Conservation (phyloP, 768 basidiomycete species). For the Calocybe indica region DNA sequence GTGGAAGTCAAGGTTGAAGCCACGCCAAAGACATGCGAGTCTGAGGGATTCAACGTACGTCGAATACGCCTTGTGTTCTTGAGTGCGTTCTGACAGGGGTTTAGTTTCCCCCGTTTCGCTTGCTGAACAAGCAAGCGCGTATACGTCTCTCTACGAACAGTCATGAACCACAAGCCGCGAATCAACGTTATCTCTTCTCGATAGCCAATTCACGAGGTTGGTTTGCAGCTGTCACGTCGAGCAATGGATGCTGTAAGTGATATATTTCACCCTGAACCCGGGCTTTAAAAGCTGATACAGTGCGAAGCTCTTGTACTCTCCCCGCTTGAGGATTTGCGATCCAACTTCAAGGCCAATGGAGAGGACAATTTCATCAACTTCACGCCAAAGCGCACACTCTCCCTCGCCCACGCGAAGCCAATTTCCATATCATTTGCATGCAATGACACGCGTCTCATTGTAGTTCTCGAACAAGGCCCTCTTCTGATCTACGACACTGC, state of each 20-base stretch:
- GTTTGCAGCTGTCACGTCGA: conserved; percentile 52
- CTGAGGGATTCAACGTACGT: conserved; percentile 40
- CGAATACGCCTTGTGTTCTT: conserved; percentile 3
- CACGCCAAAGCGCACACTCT: conserved; percentile 44
- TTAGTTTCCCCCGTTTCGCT: conserved; percentile 44
- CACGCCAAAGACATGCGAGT: conserved; percentile 27
- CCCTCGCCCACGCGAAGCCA: conserved; percentile 39
- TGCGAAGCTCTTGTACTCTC: conserved; percentile 54
- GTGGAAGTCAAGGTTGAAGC: conserved; percentile 31
- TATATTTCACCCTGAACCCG: too few species aligned
- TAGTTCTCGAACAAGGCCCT: conserved; percentile 54
- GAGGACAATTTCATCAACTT: conserved; percentile 33
- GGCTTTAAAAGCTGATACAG: too few species aligned
- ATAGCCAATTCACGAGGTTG: conserved; percentile 56
- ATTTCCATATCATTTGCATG: conserved; percentile 50
- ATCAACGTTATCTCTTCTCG: conserved; percentile 45
- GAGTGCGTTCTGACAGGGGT: conserved; percentile 1
- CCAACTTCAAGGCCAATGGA: conserved; percentile 39
- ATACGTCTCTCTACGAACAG: conserved; percentile 52
- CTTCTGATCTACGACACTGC: conserved; percentile 56
- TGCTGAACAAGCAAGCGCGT: conserved; percentile 58
- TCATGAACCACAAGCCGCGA: conserved; percentile 37
- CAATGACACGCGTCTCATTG: conserved; percentile 54
- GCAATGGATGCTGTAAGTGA: too few species aligned
- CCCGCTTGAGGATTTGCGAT: conserved; percentile 53